Percentiles rank a stretch among this genome's conserved stretches.
These are phyloP conservation scores for Lycium barbarum DNA, from an alignment of 257 asterid genomes.

Conservation along the genomic window DNA sequence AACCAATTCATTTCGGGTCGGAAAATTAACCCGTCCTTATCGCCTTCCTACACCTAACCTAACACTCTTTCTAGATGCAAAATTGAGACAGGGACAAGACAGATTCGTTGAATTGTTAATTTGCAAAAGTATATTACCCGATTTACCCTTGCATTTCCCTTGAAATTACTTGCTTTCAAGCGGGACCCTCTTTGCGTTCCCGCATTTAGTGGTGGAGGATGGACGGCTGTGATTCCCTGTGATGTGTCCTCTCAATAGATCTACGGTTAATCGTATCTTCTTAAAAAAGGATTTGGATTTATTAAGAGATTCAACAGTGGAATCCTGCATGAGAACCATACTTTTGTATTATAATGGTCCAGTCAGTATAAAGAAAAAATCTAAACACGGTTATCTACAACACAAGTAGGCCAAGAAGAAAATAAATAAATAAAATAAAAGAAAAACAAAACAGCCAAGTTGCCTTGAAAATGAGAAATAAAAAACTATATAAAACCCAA, in stretches of 20 bases:
- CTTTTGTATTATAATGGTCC: not conserved
- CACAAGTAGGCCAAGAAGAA: not conserved
- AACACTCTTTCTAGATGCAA: slow-evolving; percentile 1
- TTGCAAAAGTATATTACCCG: not conserved
- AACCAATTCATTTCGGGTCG: slow-evolving; percentile 15
- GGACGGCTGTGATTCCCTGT: not conserved
- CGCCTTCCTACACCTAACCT: not conserved
- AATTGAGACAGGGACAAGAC: not conserved
- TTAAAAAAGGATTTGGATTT: not conserved
- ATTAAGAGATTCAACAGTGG: not conserved
- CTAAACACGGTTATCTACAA: not conserved
- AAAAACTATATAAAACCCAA: not conserved
- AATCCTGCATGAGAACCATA: not conserved
- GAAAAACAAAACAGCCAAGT: not conserved
- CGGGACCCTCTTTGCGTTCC: not conserved
- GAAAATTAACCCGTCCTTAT: slow-evolving; percentile 18
- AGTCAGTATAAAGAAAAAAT: not conserved
- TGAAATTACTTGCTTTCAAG: not conserved
- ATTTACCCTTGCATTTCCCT: not conserved
- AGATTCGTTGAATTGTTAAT: slow-evolving; percentile 20
- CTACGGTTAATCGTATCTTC: not conserved
- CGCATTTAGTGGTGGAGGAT: not conserved
- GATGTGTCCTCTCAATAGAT: not conserved
- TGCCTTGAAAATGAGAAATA: not conserved
- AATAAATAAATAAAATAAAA: not conserved